These are phyloP conservation scores for Sarocladium oryzae DNA, from an alignment of 2,329 filamentous ascomycete species.

Conservation along the genomic window DNA sequence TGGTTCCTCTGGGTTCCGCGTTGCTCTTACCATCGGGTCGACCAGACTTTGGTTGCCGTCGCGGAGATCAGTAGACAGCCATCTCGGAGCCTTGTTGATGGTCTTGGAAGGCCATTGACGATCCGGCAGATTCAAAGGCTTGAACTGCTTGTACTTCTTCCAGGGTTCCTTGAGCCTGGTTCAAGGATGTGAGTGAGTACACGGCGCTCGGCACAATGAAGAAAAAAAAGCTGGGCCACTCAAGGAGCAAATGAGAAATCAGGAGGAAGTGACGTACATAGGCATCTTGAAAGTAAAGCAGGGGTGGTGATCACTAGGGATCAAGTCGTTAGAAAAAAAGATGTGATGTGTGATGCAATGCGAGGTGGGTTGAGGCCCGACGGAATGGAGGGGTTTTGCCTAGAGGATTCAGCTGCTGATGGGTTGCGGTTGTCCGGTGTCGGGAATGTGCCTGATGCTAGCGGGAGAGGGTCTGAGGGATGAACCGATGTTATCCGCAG, in stretches of 20 bases:
- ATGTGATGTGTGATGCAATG: conserved; percentile 3
- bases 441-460: neutral
- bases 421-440: neutral
- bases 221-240: neutral
- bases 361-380: neutral
- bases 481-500: neutral
- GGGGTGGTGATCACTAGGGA: neutral
- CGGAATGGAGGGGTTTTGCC: neutral
- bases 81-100: conserved; percentile 79
- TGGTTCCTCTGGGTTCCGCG: neutral
- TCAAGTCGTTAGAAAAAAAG: neutral
- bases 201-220: conserved; percentile 11
- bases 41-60: conserved; percentile 93
- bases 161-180: conserved; percentile 67
- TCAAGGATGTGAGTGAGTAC: conserved; percentile 5
- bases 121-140: conserved; percentile 50
- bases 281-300: conserved; percentile 9
- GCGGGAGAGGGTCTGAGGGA: neutral
- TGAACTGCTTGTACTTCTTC: conserved; percentile 68
- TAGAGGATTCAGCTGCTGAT: conserved; percentile 1
- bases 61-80: conserved; percentile 76
- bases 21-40: conserved; percentile 73
- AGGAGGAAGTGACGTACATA: conserved; percentile 10
- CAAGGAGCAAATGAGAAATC: neutral
- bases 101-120: conserved; percentile 79